phyloP scores from a whole-genome alignment of 164 flowering plant genomes.

The Stephania japonica region DNA sequence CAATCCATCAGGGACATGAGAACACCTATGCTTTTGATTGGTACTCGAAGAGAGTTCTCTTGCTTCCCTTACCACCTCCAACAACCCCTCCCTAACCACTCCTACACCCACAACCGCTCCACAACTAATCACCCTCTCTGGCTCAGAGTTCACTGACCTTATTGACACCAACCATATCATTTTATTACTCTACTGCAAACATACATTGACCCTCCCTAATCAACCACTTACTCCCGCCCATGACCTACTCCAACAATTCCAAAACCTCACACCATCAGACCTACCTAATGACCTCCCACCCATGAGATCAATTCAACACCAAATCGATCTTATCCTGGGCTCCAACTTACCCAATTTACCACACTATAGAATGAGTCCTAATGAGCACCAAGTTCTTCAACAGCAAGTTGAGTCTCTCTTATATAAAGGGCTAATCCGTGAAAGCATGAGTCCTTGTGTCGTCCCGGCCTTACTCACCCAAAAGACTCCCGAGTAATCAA shows the following conservation, averaged over 20 bases:
- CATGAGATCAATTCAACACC: background rate
- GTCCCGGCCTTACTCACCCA: background rate
- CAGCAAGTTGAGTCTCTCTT: background rate
- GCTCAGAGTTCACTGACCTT: background rate
- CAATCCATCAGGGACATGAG: background rate
- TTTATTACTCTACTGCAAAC: background rate
- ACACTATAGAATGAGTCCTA: slow-evolving; percentile 1
- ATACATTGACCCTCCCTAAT: background rate
- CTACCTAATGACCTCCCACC: background rate
- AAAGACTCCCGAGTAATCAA: background rate
- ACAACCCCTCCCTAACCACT: no score
- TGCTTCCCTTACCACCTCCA: background rate
- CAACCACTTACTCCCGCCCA: background rate
- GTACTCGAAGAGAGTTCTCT: background rate
- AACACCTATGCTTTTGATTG: background rate
- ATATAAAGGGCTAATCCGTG: no score
- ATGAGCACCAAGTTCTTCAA: background rate
- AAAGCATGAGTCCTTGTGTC: slow-evolving; percentile 1
- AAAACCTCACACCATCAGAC: background rate
- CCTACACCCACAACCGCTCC: no score
- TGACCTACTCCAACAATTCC: background rate
- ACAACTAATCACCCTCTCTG: background rate
- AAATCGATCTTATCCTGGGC: background rate
- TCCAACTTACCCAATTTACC: slow-evolving; percentile 3
- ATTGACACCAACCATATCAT: no score